Percentiles rank a stretch among this genome's conserved stretches.
Evolutionary conservation across 169 alveolate species (phyloP).

Genomic region (Ichthyophthirius multifiliis): DNA sequence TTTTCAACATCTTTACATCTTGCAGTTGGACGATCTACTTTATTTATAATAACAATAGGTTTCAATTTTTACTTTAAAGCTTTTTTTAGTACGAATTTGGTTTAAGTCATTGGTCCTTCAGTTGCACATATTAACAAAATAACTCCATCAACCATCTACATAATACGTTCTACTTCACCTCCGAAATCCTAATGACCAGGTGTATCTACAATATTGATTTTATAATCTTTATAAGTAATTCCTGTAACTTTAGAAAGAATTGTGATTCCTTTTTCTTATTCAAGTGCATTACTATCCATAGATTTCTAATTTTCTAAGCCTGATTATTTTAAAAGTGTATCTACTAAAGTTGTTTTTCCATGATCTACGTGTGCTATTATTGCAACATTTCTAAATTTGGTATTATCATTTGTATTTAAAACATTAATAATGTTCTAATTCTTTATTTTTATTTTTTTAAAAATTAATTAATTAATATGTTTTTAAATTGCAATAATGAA

Average conservation of each 20-base stretch:
- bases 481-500: background rate
- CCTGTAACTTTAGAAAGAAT: conserved; percentile 94
- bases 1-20: conserved; percentile 90
- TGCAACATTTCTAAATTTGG: conserved; percentile 49
- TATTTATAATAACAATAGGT: conserved; percentile 82
- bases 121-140: conserved; percentile 95
- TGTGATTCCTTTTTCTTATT: conserved; percentile 97
- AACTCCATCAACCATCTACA: conserved; percentile 96
- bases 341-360: conserved; percentile 72
- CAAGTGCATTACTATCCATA: conserved; percentile 92
- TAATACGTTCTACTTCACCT: conserved; percentile 96
- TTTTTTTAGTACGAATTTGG: conserved; percentile 86
- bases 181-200: conserved; percentile 98
- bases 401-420: background rate
- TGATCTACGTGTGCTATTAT: conserved; percentile 63
- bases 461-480: no score
- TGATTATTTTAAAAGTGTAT: conserved; percentile 60
- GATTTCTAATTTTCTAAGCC: conserved; percentile 63
- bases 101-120: conserved; percentile 94
- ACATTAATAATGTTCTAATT: background rate
- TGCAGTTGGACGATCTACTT: conserved; percentile 85
- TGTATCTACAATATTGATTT: conserved; percentile 84
- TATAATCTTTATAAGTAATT: conserved; percentile 86
- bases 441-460: background rate
- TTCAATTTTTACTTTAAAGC: conserved; percentile 61